Evolutionary conservation across 345 rosid species (phyloP), one percentile per base, ranked within the genome.

Genomic region (Salix exigua): DNA sequence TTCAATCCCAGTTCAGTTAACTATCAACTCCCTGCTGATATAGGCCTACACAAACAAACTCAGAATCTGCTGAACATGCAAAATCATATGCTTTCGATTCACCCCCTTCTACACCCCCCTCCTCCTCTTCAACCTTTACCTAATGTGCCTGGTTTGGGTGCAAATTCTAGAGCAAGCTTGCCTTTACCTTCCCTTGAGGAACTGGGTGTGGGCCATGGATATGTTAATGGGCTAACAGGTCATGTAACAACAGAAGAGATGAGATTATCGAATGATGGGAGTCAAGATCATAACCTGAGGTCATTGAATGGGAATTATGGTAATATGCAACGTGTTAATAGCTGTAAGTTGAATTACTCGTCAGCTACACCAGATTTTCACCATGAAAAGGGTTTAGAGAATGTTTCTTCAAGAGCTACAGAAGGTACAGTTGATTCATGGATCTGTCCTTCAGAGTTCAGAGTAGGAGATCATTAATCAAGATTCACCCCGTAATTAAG

Each of bases 401-500:
- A 82, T 75, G 84, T 83, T 76, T 80, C 88, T 70, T 77, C 87
- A 28, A 83, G 83, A 81, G 89, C 84, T 66, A 17, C 37, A 23
- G 85, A 85, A 71, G 86, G 86, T 75, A 78, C 88, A 6, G 88
- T 89, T 68, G 97, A 91, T 83, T 84, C 93, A 2, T 93, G 98
- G 97, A 87, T 85, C 80, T 88, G 86, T 84, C 95, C 89, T 71
- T 79, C 90, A 58, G 62, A 58, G 62, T 68, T 68, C 71, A 53
- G 91, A 89, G 70, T 89, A 84, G 74, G 28, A 66, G 61, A 21
- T 17, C 6, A 70, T 31, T 46, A 30, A 65, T 23, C 40, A 18
- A 40, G 13, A 21, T 30, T 12, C 13, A 13, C 26, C 11, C 46
- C 14, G 3, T 40, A 11, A 55, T 23, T n/a, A 58, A 58, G 12